A percentile compares a stretch with the other conserved stretches of the same genome.
phyloP scores from a whole-genome alignment of 2,329 filamentous ascomycete species.

The Pleoardoris graminearum region DNA sequence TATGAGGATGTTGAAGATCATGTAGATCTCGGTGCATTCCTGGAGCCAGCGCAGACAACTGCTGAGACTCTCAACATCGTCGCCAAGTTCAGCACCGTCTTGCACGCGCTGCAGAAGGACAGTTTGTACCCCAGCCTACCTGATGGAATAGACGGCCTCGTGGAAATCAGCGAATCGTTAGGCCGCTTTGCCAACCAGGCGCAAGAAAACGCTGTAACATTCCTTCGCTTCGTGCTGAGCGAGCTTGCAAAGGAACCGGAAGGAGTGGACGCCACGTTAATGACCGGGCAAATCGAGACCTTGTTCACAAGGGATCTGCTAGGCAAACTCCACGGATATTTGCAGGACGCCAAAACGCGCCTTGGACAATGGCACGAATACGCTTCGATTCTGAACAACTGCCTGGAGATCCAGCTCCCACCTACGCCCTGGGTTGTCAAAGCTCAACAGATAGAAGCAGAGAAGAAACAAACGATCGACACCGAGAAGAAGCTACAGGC shows the following conservation, averaged over 20 bases:
- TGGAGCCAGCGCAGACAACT: constrained; percentile 9
- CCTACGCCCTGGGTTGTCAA: constrained; percentile 82
- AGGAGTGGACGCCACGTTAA: not conserved
- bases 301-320: constrained; percentile 8
- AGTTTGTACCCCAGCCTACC: constrained; percentile 34
- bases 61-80: constrained; percentile 24
- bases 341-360: constrained; percentile 16
- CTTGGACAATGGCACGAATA: constrained; percentile 71
- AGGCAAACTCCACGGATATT: constrained; percentile 13
- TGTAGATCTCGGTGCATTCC: constrained; percentile 3
- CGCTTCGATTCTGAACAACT: constrained; percentile 49
- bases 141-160: constrained; percentile 23
- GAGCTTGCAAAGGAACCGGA: constrained; percentile 12
- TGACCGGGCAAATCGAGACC: not conserved
- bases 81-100: constrained; percentile 25
- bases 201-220: constrained; percentile 18
- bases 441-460: constrained; percentile 78
- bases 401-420: constrained; percentile 66
- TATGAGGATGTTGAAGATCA: constrained; percentile 12
- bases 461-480: constrained; percentile 78
- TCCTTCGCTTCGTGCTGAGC: constrained; percentile 14
- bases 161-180: constrained; percentile 25
- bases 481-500: constrained; percentile 82
- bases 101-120: constrained; percentile 28
- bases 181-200: constrained; percentile 17